Conservation (phyloP, 306 rosid genomes). For the Fragaria ananassa region DNA sequence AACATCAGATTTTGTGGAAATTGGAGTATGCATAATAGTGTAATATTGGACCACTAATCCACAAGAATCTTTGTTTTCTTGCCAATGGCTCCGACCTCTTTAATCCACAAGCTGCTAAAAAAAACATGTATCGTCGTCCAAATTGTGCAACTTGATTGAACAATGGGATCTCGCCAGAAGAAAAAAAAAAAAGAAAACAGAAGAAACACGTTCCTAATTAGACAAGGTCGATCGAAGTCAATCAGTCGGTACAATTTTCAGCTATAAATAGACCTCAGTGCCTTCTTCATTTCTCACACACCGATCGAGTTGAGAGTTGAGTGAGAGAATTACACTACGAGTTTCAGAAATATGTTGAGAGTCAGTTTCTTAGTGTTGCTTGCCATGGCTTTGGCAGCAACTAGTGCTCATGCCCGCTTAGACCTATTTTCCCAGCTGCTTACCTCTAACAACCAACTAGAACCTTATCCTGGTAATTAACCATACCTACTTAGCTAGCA, state of each 20-base stretch:
- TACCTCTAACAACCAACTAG: background rate
- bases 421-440: background rate
- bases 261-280: background rate
- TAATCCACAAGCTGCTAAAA: too few species aligned
- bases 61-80: too few species aligned
- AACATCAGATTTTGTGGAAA: too few species aligned
- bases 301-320: background rate
- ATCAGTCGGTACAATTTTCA: background rate
- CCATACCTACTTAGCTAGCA: background rate
- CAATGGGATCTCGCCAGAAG: too few species aligned
- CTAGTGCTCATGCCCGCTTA: background rate
- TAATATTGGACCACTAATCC: too few species aligned
- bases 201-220: too few species aligned
- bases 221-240: too few species aligned
- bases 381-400: background rate
- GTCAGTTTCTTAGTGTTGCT: slow-evolving; percentile 6
- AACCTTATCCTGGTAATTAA: background rate
- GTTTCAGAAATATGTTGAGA: background rate
- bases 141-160: too few species aligned
- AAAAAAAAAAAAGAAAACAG: too few species aligned
- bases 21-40: too few species aligned
- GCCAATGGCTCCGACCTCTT: too few species aligned
- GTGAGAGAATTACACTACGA: background rate
- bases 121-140: too few species aligned
- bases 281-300: background rate